phyloP scores from a whole-genome alignment of 2,329 filamentous ascomycete genomes.

The Madurella fahalii region DNA sequence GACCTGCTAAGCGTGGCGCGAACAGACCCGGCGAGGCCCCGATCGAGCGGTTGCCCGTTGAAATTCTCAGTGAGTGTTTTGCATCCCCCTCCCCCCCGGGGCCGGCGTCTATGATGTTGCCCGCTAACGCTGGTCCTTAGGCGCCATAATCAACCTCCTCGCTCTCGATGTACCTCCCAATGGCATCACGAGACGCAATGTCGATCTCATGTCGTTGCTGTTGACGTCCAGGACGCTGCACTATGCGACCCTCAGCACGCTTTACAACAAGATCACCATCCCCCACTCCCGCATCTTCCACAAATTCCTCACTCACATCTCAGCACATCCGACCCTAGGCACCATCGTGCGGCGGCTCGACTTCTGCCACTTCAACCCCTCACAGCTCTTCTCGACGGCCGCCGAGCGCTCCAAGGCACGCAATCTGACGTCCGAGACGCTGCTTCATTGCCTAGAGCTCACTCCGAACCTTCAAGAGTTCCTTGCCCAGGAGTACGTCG shows the following conservation, averaged over 20 bases:
- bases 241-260: constrained; percentile 65
- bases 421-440: constrained; percentile 70
- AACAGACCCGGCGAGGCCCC: constrained; percentile 46
- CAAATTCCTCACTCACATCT: constrained; percentile 70
- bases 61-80: constrained; percentile 61
- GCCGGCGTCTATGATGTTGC: not conserved
- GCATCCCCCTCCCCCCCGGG: constrained; percentile 4
- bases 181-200: constrained; percentile 69
- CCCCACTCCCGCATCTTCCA: constrained; percentile 80
- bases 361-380: constrained; percentile 82
- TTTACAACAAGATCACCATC: constrained; percentile 77
- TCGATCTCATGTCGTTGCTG: constrained; percentile 71
- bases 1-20: constrained; percentile 17
- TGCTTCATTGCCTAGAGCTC: constrained; percentile 66
- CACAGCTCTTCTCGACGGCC: constrained; percentile 69
- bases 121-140: constrained; percentile 37
- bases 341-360: constrained; percentile 74
- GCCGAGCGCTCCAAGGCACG: constrained; percentile 70
- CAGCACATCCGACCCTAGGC: constrained; percentile 63
- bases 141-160: constrained; percentile 69
- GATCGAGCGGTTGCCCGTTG: constrained; percentile 65
- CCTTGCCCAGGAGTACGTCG: constrained; percentile 74
- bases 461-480: constrained; percentile 74
- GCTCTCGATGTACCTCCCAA: constrained; percentile 71
- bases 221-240: constrained; percentile 73